Base-by-base conservation (phyloP, 2,329 filamentous ascomycete genomes). In the Diaporthe humulicola region DNA sequence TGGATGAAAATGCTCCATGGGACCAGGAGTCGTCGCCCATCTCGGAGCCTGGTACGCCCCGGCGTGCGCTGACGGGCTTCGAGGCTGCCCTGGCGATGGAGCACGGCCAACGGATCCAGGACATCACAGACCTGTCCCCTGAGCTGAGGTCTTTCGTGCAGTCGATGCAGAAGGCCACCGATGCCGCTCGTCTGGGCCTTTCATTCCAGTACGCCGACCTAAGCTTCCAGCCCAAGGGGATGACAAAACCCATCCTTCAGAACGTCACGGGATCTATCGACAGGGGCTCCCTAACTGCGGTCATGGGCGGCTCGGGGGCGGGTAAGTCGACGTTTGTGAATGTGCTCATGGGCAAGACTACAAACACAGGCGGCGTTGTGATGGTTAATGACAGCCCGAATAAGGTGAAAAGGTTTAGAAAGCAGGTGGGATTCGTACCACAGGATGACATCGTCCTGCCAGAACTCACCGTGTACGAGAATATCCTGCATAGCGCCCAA, bases 311-410 rank as follows among this genome's bases (percentile, higher is more conserved):
- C 8, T 89, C 87, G 2, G 89, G 89, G n/a, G 89, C 89, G 1
- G 89, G 89, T 40, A 91, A 91, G 79, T 88, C 87, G 25, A 91
- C 89, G 0, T 90, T 91, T 75, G 85, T 91, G 42, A 91, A 91
- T 73, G 87, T 90, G 36, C 84, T 91, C n/a, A 91, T 91, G 89
- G 90, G 90, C 17, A 91, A 91, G 80, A 84, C 83, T 0, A 84
- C 82, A 45, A 85, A 88, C 74, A 91, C 88, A 0, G 83, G 84
- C 0, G 90, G 90, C 3, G 77, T 83, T 0, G 87, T 90, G 36
- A 87, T 86, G 61, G 85, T 91, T 76, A 91, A 91, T 76, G 87
- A 86, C n/a, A 82, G 83, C 6, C 83, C 86, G 0, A 85, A 86
- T 17, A 85, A 85, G 76, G 84, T 89, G 81, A 84, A 84, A 78